A percentile compares a stretch with the other conserved stretches of the same genome.
phyloP scores from a whole-genome alignment of 2,329 filamentous ascomycete genomes.

The Xylariaceae sp. region DNA sequence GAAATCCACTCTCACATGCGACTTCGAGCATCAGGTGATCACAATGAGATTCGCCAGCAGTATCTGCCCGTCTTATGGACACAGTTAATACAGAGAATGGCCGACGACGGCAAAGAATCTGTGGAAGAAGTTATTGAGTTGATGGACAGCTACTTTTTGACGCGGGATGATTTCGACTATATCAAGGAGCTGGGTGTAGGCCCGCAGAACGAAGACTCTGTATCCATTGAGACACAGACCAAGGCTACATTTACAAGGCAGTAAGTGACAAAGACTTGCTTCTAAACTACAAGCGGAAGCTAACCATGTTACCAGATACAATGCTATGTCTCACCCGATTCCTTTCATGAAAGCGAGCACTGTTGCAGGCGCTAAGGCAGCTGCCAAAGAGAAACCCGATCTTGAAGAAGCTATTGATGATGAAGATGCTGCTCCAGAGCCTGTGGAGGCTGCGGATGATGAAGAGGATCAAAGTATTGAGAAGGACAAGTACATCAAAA shows the following conservation, averaged over 20 bases:
- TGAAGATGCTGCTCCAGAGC: constrained; percentile 70
- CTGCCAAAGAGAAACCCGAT: constrained; percentile 77
- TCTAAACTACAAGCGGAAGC: constrained; percentile 1
- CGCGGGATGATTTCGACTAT: constrained; percentile 89
- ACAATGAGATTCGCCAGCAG: constrained; percentile 90
- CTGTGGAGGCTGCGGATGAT: constrained; percentile 60
- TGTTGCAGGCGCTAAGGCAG: constrained; percentile 69
- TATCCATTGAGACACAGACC: constrained; percentile 79
- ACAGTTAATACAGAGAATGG: constrained; percentile 70
- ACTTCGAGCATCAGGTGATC: constrained; percentile 81
- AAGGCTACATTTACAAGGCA: constrained; percentile 87
- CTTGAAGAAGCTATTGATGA: constrained; percentile 95
- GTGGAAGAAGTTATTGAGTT: constrained; percentile 83
- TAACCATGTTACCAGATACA: constrained; percentile 61
- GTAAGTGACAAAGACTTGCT: constrained; percentile 50
- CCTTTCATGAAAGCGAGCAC: constrained; percentile 94
- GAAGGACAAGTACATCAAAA: constrained; percentile 95
- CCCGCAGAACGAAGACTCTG: constrained; percentile 69
- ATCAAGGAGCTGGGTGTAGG: constrained; percentile 90
- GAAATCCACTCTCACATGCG: constrained; percentile 98
- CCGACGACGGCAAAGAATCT: constrained; percentile 75
- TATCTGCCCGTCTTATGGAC: constrained; percentile 89
- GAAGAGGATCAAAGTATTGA: constrained; percentile 74
- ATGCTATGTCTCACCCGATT: constrained; percentile 78
- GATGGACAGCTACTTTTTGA: constrained; percentile 97